A percentile compares a stretch with the other conserved stretches of the same genome.
Conservation (phyloP, 371 early-diverging fungal genomes). For the Mortierella sp. region DNA sequence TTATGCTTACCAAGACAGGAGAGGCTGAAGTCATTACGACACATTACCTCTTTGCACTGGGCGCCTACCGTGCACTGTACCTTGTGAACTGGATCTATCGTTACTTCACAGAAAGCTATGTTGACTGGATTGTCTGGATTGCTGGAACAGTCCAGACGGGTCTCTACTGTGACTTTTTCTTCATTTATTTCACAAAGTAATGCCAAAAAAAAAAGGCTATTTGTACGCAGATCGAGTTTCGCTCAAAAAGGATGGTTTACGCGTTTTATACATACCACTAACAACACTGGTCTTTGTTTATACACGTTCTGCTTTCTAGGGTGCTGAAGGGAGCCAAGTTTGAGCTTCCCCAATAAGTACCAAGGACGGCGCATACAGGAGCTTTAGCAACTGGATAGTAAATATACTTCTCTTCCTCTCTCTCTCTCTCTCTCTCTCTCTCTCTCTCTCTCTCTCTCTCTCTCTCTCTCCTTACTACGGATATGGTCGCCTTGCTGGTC, state of each 20-base stretch:
- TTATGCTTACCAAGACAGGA: conserved; percentile 95
- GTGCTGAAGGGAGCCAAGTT: conserved; percentile 90
- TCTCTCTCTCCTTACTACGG: background rate
- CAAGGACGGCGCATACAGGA: background rate
- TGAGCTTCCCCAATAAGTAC: conserved; percentile 71
- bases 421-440: background rate
- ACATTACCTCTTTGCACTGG: conserved; percentile 98
- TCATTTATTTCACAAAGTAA: conserved; percentile 93
- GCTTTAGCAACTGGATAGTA: too few species aligned
- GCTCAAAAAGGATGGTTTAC: too few species aligned
- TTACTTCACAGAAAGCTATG: conserved; percentile 74
- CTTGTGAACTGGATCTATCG: conserved; percentile 97
- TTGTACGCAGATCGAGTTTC: background rate
- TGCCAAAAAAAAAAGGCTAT: too few species aligned
- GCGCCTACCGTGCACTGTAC: conserved; percentile 97
- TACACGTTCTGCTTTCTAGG: conserved; percentile 52
- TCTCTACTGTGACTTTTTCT: conserved; percentile 98
- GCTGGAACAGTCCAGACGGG: conserved; percentile 96
- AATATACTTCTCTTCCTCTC: background rate
- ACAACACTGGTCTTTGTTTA: background rate
- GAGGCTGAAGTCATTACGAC: conserved; percentile 99
- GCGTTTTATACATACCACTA: background rate
- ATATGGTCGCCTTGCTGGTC: too few species aligned
- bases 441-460: background rate
- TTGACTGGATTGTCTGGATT: conserved; percentile 73